Evolutionary conservation across 495 filamentous ascomycete species (phyloP), one percentile per base, ranked within the genome.

Genomic region (Rusavskia elegans): DNA sequence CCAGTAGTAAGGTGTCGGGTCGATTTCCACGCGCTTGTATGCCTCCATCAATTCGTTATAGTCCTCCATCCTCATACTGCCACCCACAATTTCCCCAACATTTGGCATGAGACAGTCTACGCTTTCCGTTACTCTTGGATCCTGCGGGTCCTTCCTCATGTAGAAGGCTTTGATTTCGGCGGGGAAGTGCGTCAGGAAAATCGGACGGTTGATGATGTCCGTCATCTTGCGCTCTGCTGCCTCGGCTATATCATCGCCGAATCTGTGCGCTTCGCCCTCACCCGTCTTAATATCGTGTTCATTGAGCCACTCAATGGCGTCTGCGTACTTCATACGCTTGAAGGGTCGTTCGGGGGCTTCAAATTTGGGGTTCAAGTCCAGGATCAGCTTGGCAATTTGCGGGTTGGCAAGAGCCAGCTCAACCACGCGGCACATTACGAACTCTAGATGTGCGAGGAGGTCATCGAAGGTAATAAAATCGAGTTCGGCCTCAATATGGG

Each of bases 101-200:
- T 87, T 87, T 1, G 89, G 89, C 89, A 97, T 96, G 55, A 99
- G 69, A 45, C 87, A 85, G 61, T 99, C 92, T 1, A 97, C 93
- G 56, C 83, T 89, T 75, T 99, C 92, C 1, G 92, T 99, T 36
- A 95, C 85, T n/a, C 89, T 79, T 46, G 70, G 72, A 62, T 98
- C 92, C 16, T 76, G 64, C 13, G 72, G 71, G 54, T 89, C 92
- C 69, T 88, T 93, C 74, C 87, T 87, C 92, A 99, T 99, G 72
- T 99, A 99, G 69, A 99, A 99, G 4, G 92, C 86, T 77, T 99
- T 99, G 76, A 99, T 93, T 68, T 90, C 85, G 35, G 82, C 83
- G 1, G 92, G 92, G 78, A 99, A 99, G 69, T 95, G 87, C 5
- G 89, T 97, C 16, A 99, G 74, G 72, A 99, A 87, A 66, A 99